Base-by-base conservation (phyloP, 345 rosid genomes). In the Noccaea bulbosa region DNA sequence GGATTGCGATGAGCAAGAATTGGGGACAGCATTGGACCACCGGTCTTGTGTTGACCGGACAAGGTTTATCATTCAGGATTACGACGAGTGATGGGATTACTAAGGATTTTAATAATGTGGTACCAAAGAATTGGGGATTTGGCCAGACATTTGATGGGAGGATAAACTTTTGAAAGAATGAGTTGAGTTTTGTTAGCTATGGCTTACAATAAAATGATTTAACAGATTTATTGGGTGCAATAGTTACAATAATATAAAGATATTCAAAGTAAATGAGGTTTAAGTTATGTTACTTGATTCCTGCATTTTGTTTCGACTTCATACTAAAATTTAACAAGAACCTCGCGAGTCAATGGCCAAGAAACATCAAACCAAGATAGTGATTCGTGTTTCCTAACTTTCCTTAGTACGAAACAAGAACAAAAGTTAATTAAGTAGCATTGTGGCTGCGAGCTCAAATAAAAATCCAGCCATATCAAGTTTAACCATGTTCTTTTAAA, bases 21-120 rank as follows among this genome's bases (percentile, higher is more conserved):
- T 85, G 85, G 89, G 86, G 89, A 4, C 83, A 79, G 15, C 73
- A 73, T 22, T 85, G 82, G 85, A 38, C 24, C 16, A 62, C 69
- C 1, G 55, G 38, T n/a, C 7, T n/a, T 4, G 10, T 20, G 0
- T 24, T 85, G 24, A 43, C 38, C 0, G 80, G 86, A 6, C 83
- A 81, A 44, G 11, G 62, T 37, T 67, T 83, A 74, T 77, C 82
- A 0, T 83, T 85, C 14, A 70, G 22, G 50, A 69, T 81, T 6
- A 73, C 72, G 2, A 75, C 78, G 0, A 79, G 83, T 12, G 78
- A 81, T 67, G 73, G 78, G 5, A 53, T 75, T 27, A 67, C 8
- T 2, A 9, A 65, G 40, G 39, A 47, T 38, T 79, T 83, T 17
- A 2, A 48, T 15, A 20, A 79, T 43, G 82, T 81, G 7, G 47